Evolutionary conservation across 495 filamentous ascomycete genomes (phyloP).

Genomic region (Trichocladium antarcticum): DNA sequence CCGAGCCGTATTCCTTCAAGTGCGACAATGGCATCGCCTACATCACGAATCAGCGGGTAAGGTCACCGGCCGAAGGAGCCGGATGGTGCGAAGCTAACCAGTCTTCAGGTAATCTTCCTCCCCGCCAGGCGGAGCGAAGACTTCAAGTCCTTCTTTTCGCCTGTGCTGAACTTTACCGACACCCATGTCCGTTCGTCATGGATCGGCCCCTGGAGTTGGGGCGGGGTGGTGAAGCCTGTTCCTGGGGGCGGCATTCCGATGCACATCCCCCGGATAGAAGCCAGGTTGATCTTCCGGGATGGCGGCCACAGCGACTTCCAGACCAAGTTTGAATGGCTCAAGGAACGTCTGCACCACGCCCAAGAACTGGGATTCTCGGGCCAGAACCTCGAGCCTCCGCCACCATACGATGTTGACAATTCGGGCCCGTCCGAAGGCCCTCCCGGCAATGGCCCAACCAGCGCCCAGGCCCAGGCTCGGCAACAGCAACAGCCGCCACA

Average conservation of each 20-base stretch:
- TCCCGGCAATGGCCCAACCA: neutral
- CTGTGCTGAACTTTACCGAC: slow-evolving; percentile 75
- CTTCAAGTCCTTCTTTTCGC: slow-evolving; percentile 80
- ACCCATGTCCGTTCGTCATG: slow-evolving; percentile 84
- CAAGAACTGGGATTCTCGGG: slow-evolving; percentile 51
- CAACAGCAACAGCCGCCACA: slow-evolving; percentile 21
- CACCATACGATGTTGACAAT: slow-evolving; percentile 55
- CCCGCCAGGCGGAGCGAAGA: slow-evolving; percentile 54
- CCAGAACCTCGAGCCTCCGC: slow-evolving; percentile 62
- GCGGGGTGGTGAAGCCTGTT: slow-evolving; percentile 65
- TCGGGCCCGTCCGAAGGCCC: slow-evolving; percentile 23
- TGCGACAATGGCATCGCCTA: slow-evolving; percentile 47
- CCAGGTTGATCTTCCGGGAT: slow-evolving; percentile 84
- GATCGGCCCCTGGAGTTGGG: slow-evolving; percentile 95
- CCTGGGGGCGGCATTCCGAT: slow-evolving; percentile 74
- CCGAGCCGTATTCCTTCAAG: slow-evolving; percentile 37
- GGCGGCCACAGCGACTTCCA: slow-evolving; percentile 92
- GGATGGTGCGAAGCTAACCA: slow-evolving; percentile 12
- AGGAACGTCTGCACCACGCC: slow-evolving; percentile 69
- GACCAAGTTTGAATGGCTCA: slow-evolving; percentile 68
- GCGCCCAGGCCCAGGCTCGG: neutral
- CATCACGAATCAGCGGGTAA: slow-evolving; percentile 84
- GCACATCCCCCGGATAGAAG: slow-evolving; percentile 57
- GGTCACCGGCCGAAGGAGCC: slow-evolving; percentile 14
- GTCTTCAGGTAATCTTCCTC: slow-evolving; percentile 70